Evolutionary conservation across 805 yeast species (phyloP), one percentile per base, ranked within the genome.

Genomic region (Suhomyces tanzawaensis): DNA sequence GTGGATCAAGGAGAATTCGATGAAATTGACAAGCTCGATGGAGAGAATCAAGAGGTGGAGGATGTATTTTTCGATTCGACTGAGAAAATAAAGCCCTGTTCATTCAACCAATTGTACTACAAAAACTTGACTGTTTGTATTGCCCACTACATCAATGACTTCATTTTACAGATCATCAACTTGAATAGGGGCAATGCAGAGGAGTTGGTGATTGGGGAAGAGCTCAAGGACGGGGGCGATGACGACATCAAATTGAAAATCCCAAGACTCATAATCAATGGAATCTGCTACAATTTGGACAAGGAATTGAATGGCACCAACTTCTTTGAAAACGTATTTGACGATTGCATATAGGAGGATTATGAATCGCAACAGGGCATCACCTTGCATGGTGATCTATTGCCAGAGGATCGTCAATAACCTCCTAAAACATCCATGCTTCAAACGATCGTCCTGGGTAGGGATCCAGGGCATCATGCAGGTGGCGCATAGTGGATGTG

Each of bases 121-220:
- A 49, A 51, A 3, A 27, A 51, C 33, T 42, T 54, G 24, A 41
- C 44, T 29, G 38, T 48, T 4, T 59, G 63, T 27, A 41, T 68
- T 5, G 44, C 62, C 6, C 74, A 69, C 42, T 67, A 51, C 38
- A 40, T 65, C n/a, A 53, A 64, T 29, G 62, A 58, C 29, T 42
- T 65, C n/a, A 50, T 66, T 9, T 44, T 57, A n/a, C 46, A 45
- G 6, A 48, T 67, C 54, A 48, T 58, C 29, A 58, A 58, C 39
- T 53, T 69, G 34, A 54, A 64, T 42, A 47, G 74, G 13, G 74
- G 73, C 1, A 53, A 67, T 44, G 74, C 74, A 1, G 74, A 69
- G 43, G 62, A 55, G 22, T 49, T 54, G 8, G 53, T 51, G 3
- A 50, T 61, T 22, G 60, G 58, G 8, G 45, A 40, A 15, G 53